Conservation (phyloP, 2,329 filamentous ascomycete species). For the Pseudomassariella vexata region DNA sequence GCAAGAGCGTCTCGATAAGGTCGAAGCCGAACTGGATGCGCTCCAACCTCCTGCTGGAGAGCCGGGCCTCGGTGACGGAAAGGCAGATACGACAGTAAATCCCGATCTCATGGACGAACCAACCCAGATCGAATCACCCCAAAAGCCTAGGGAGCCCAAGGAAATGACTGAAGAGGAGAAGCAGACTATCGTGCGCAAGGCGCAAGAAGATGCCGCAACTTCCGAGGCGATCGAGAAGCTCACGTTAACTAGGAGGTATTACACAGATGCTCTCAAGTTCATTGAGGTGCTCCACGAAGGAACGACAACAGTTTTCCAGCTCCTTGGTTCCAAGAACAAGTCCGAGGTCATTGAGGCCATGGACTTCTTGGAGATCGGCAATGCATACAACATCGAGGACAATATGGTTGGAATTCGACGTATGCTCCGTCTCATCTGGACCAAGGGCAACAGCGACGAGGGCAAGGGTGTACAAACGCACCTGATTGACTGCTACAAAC, state of each 20-base stretch:
- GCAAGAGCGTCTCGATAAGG: slow-evolving; percentile 73
- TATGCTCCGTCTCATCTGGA: slow-evolving; percentile 98
- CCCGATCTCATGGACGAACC: slow-evolving; percentile 83
- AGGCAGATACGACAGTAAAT: slow-evolving; percentile 57
- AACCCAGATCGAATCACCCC: slow-evolving; percentile 69
- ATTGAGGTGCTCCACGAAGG: slow-evolving; percentile 86
- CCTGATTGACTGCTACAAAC: slow-evolving; percentile 93
- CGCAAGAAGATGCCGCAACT: slow-evolving; percentile 80
- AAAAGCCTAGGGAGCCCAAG: slow-evolving; percentile 46
- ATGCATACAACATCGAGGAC: slow-evolving; percentile 93
- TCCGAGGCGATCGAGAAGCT: slow-evolving; percentile 84
- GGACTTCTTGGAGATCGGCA: slow-evolving; percentile 93
- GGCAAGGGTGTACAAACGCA: slow-evolving; percentile 97
- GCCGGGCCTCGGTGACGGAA: slow-evolving; percentile 65
- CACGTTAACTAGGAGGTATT: slow-evolving; percentile 83
- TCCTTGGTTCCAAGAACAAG: slow-evolving; percentile 93
- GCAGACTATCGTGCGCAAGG: slow-evolving; percentile 67
- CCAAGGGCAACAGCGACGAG: slow-evolving; percentile 98
- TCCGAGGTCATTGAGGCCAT: slow-evolving; percentile 98
- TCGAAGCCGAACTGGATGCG: slow-evolving; percentile 75
- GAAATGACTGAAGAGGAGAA: slow-evolving; percentile 77
- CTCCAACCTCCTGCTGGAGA: slow-evolving; percentile 72
- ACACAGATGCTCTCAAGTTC: slow-evolving; percentile 87
- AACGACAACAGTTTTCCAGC: slow-evolving; percentile 74
- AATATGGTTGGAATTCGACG: slow-evolving; percentile 87